Percentiles rank a stretch among this genome's conserved stretches.
Evolutionary conservation across 805 yeast genomes (phyloP).

Genomic region (Torulaspora quercuum): DNA sequence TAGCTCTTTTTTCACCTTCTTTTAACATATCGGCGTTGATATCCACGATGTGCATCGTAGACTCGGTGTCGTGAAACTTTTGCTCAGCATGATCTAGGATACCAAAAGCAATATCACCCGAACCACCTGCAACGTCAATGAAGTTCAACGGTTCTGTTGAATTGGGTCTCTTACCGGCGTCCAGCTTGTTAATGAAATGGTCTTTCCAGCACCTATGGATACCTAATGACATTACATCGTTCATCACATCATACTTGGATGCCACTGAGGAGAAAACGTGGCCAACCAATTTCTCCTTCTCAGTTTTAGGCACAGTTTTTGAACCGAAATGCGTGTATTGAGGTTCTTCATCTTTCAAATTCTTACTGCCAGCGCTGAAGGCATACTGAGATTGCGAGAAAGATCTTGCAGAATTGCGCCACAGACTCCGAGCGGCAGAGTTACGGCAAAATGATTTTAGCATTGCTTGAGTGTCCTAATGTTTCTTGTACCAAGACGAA

Average conservation of each 20-base stretch:
- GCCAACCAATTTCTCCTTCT: slow-evolving; percentile 79
- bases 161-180: slow-evolving; percentile 92
- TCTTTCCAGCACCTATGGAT: slow-evolving; percentile 93
- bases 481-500: not conserved
- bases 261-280: slow-evolving; percentile 95
- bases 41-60: slow-evolving; percentile 88
- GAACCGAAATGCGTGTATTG: slow-evolving; percentile 92
- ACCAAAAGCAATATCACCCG: slow-evolving; percentile 97
- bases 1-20: slow-evolving; percentile 82
- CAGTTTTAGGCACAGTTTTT: slow-evolving; percentile 70
- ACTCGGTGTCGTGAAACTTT: slow-evolving; percentile 66
- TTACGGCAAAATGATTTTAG: slow-evolving; percentile 4
- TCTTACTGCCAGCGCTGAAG: slow-evolving; percentile 2
- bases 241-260: slow-evolving; percentile 90
- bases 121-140: slow-evolving; percentile 97
- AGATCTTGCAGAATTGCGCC: slow-evolving; percentile 4
- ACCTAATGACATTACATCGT: slow-evolving; percentile 96
- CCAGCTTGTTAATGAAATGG: slow-evolving; percentile 81
- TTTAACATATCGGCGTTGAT: slow-evolving; percentile 93
- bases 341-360: slow-evolving; percentile 2
- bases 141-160: slow-evolving; percentile 72
- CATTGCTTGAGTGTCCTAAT: not conserved
- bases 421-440: slow-evolving; percentile 2
- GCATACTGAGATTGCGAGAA: slow-evolving; percentile 8
- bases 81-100: slow-evolving; percentile 84